These are phyloP conservation scores for Rhododendron griersonianum DNA, from an alignment of 148 eudicot genomes.

Conservation along the genomic window DNA sequence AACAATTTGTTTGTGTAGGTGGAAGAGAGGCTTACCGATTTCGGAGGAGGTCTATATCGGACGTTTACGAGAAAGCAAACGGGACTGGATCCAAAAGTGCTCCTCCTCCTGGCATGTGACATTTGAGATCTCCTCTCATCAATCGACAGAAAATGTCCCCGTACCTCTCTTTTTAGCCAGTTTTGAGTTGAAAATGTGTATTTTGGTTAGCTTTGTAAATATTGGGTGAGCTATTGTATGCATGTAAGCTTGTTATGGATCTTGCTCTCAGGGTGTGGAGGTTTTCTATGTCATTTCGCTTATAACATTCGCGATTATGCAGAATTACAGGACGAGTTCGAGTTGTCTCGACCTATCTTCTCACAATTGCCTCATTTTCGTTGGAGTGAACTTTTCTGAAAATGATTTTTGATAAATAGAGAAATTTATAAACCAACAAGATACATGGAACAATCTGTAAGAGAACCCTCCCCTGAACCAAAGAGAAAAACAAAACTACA, in stretches of 20 bases:
- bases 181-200: background rate
- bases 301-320: background rate
- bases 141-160: background rate
- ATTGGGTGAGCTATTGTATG: background rate
- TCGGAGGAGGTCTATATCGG: slow-evolving; percentile 39
- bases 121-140: slow-evolving; percentile 10
- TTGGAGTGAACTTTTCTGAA: background rate
- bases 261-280: background rate
- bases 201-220: background rate
- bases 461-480: no score
- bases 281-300: background rate
- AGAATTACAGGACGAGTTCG: background rate
- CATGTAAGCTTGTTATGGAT: background rate
- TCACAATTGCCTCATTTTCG: background rate
- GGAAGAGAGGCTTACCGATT: slow-evolving; percentile 40
- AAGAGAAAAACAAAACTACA: no score
- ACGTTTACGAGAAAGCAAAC: slow-evolving; percentile 36
- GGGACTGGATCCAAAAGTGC: slow-evolving; percentile 49
- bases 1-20: slow-evolving; percentile 5
- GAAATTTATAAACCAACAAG: no score
- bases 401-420: background rate
- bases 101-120: slow-evolving; percentile 37
- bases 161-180: background rate
- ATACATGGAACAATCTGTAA: no score
- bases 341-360: background rate